Base-by-base conservation (phyloP, 495 filamentous ascomycete species). In the Ascodesmis nigricans region DNA sequence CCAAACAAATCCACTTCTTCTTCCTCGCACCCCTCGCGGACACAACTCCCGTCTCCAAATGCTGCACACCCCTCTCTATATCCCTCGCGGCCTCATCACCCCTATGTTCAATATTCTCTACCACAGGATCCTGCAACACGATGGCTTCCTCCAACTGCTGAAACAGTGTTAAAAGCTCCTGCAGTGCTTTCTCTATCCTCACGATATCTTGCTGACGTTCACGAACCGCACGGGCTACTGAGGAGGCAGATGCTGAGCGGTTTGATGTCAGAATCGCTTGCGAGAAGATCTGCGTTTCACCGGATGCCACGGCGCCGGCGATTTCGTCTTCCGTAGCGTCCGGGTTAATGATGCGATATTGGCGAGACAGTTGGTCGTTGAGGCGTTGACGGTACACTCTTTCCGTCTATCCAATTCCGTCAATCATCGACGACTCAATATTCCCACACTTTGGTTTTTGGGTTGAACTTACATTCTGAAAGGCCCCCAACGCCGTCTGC, bases 161-260 rank as follows among this genome's bases (percentile, higher is more conserved):
- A 57, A 77, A 75, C 37, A 80, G 64, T 25, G 58, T 53, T 21
- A 66, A 60, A 24, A 80, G 64, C 50, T 78, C 70, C 37, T 57
- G 54, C 33, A 80, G 60, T 3, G 71, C 74, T 35, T 56, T 54
- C 51, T 78, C 71, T 47, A 80, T 79, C 47, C 66, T 67, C 47
- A 70, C 62, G 38, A 80, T 69, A 53, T 79, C 75, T 40, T 71
- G 69, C 54, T 79, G 75, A 31, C 75, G 71, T n/a, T 73, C 73
- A 39, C 70, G 71, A 13, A 79, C 75, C 28, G 67, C 67, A 42
- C 70, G 69, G 28, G 78, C 71, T 8, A 75, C 70, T 3, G 66
- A 65, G 1, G 59, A 59, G 25, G 75, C 73, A 48, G 69, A 40
- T 32, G 55, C 64, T 29, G 67, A 72, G 27, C 63, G 61, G 40